Base-by-base conservation (phyloP, 1,284 basidiomycete species). In the Mycosarcoma maydis region DNA sequence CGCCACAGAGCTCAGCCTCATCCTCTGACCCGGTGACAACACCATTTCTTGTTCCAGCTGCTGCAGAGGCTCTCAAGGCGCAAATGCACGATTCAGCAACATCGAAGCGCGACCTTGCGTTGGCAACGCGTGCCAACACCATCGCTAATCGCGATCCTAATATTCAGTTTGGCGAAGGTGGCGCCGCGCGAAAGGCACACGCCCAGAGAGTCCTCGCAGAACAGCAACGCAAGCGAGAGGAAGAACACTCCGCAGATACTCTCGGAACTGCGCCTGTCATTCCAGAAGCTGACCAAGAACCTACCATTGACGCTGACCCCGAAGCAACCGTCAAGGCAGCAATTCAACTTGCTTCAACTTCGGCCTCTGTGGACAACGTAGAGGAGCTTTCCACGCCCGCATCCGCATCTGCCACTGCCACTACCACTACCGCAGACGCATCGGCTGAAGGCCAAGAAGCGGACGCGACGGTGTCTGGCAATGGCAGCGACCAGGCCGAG, bases 151-250 rank as follows among this genome's bases (percentile, higher is more conserved):
- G 67, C 13, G 61, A 73, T 45, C 62, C 65, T n/a, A 65, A 55
- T 36, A 44, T 53, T 3, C 59, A 61, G 38, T 50, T 67, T 16
- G 57, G 62, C 27, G 60, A 66, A 45, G 67, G 71, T 1, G 46
- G 41, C 4, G 57, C 67, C 13, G 71, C 71, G 2, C 54, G 72
- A 14, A 66, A 69, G 43, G 72, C 72, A 8, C 72, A 75, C 32
- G 58, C 46, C 2, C 55, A 67, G 45, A 61, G 72, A 29, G 66
- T 75, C 9, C 49, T 75, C 1, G 54, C 62, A 4, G 66, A 72
- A 27, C 72, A 75, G 47, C 62, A 59, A 26, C 45, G 68, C 16
- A 69, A 70, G 47, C 32, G 37, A 30, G 65, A 62, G 10, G 66
- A 69, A 13, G 33, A 62, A 24, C 44, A 69, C 39, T 43, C 33